Evolutionary conservation across 106 monocot genomes (phyloP), one percentile per base, ranked within the genome.

Genomic region (Posidonia australis): DNA sequence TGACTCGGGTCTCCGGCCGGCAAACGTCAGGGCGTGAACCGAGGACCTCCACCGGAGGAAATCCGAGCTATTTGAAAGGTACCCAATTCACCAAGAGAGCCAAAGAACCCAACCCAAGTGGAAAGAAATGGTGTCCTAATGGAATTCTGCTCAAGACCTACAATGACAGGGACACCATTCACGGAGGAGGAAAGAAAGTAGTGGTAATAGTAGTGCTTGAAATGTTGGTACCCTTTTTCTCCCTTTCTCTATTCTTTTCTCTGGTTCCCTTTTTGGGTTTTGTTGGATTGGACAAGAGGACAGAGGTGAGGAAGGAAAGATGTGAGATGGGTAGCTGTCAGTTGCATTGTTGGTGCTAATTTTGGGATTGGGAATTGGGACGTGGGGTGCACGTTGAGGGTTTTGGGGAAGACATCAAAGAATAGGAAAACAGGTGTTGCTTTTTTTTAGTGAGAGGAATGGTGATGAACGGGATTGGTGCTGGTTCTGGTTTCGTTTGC

Each of bases 301-400:
- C 13, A 16, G 48, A 10, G n/a, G n/a, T n/a, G 17, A 49, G n/a
- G n/a, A n/a, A 49, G 48, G 3, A 3, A 17, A 26, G 25, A 14
- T 27, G 14, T 30, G 28, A 13, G 25, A 12, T 58, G 28, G 27
- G 30, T 58, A 12, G 27, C 24, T 13, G 14, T 29, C 58, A 16
- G 13, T 20, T 10, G 19, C 19, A 31, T 62, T 36, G 5, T 44
- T 62, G 61, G n/a, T 44, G 18, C 61, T 62, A 42, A 11, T 42
- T 2, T 20, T 36, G 43, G 9, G 61, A 43, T 10, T 42, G 19
- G 13, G 10, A 5, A 42, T 22, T 9, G 1, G 61, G 30, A 44
- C 42, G 61, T 62, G 42, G 61, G 22, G 42, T 22, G 36, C 61
- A 62, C 42, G 61, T 62, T 42, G 41, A 62, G 61, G 10, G 49